A percentile compares a stretch with the other conserved stretches of the same genome.
Evolutionary conservation across 2,329 filamentous ascomycete species (phyloP).

Genomic region (Trichophyton simii): DNA sequence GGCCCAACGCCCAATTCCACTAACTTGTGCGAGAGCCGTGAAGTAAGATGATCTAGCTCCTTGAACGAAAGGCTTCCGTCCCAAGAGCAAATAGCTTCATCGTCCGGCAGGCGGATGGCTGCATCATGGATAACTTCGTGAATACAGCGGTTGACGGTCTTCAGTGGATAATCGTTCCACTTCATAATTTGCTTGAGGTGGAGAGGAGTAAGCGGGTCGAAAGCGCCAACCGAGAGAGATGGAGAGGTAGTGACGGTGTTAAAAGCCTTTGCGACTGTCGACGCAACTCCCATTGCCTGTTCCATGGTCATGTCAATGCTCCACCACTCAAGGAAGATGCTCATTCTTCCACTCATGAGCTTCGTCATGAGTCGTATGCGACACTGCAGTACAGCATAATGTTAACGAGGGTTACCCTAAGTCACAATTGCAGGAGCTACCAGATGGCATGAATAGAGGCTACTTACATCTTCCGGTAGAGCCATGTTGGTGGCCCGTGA

Average conservation of each 20-base stretch:
- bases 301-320: conserved; percentile 26
- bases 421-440: neutral
- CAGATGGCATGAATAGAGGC: neutral
- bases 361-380: conserved; percentile 27
- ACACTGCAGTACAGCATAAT: conserved; percentile 17
- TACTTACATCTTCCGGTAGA: conserved; percentile 25
- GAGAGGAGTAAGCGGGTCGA: conserved; percentile 44
- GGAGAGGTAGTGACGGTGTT: conserved; percentile 35
- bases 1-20: conserved; percentile 28
- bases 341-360: conserved; percentile 23
- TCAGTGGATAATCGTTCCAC: conserved; percentile 38
- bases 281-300: conserved; percentile 36
- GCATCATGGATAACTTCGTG: conserved; percentile 27
- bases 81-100: conserved; percentile 16
- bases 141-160: conserved; percentile 29
- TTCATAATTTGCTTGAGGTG: conserved; percentile 44
- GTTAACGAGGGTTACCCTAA: neutral
- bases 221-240: conserved; percentile 32
- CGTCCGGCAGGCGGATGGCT: conserved; percentile 22
- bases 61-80: conserved; percentile 27
- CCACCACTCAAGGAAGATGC: conserved; percentile 29
- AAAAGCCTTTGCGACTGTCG: conserved; percentile 43
- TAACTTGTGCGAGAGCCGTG: conserved; percentile 24
- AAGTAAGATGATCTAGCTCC: conserved; percentile 28
- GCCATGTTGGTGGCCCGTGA: conserved; percentile 18